A percentile compares a stretch with the other conserved stretches of the same genome.
These are phyloP conservation scores for Mycena indigotica DNA, from an alignment of 768 basidiomycete species.

Conservation along the genomic window DNA sequence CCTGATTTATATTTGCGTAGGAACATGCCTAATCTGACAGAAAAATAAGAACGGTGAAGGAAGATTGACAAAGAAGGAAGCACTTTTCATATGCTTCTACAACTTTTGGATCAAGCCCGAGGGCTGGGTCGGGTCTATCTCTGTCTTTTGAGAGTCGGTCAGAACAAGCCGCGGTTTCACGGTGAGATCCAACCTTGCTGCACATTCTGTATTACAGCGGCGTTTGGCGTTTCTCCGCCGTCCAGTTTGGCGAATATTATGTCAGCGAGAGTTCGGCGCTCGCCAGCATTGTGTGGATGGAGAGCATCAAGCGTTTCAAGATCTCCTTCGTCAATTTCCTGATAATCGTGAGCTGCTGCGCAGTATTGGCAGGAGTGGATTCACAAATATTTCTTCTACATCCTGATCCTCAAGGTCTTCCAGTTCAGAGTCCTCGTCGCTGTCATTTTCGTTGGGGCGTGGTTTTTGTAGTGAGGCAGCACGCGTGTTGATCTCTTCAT, in stretches of 20 bases:
- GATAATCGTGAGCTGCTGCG: background rate
- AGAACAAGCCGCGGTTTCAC: too few relatives aligned
- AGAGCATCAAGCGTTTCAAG: constrained; percentile 82
- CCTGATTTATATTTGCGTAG: constrained; percentile 91
- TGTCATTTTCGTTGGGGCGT: constrained; percentile 47
- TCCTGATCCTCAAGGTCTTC: constrained; percentile 49
- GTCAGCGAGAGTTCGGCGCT: constrained; percentile 89
- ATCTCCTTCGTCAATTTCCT: constrained; percentile 92
- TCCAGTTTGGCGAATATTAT: constrained; percentile 96
- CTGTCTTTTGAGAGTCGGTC: constrained; percentile 35
- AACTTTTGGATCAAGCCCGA: constrained; percentile 88
- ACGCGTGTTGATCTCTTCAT: constrained; percentile 39
- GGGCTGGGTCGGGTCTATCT: constrained; percentile 73
- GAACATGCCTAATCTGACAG: constrained; percentile 77
- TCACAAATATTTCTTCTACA: constrained; percentile 64
- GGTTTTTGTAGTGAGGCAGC: constrained; percentile 34
- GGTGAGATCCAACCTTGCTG: constrained; percentile 51
- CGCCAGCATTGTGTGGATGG: constrained; percentile 71
- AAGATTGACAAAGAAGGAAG: constrained; percentile 29
- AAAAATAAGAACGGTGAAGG: constrained; percentile 1
- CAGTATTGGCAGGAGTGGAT: constrained; percentile 22
- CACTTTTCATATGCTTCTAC: constrained; percentile 94
- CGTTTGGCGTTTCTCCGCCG: constrained; percentile 53
- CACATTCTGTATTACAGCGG: constrained; percentile 61
- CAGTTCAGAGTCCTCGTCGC: constrained; percentile 53